Evolutionary conservation across 441 rosid genomes (phyloP).

Genomic region (Populus tomentosa): DNA sequence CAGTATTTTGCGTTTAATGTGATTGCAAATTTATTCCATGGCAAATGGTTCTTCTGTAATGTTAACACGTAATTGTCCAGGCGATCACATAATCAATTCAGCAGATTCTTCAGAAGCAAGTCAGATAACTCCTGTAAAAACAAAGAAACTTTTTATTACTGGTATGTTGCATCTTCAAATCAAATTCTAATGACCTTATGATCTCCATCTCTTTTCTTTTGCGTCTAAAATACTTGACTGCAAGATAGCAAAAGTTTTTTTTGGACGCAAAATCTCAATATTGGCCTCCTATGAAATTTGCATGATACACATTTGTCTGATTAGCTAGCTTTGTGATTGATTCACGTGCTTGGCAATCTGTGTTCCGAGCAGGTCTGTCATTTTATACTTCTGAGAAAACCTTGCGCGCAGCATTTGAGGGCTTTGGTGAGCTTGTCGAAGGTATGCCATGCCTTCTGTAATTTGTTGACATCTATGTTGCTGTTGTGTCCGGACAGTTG

Average conservation of each 20-base stretch:
- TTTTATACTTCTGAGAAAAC: constrained; percentile 97
- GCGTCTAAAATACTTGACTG: not conserved
- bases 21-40: not conserved
- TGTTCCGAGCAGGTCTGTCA: constrained; percentile 53
- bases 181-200: not conserved
- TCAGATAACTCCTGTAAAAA: constrained; percentile 36
- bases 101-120: constrained; percentile 33
- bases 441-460: constrained; percentile 32
- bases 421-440: constrained; percentile 84
- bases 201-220: not conserved
- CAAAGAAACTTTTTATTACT: constrained; percentile 91
- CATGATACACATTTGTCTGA: not conserved
- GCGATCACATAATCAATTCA: constrained; percentile 24
- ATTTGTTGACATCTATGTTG: not conserved
- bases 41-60: not conserved
- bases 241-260: no score
- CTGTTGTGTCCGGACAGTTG: no score
- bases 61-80: constrained; percentile 27
- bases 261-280: not conserved
- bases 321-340: not conserved
- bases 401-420: constrained; percentile 80
- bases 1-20: constrained; percentile 1
- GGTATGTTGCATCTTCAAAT: constrained; percentile 41
- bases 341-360: not conserved
- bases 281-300: no score